Base-by-base conservation (phyloP, 352 stramenopile genomes). In the Thraustochytrium sp. region DNA sequence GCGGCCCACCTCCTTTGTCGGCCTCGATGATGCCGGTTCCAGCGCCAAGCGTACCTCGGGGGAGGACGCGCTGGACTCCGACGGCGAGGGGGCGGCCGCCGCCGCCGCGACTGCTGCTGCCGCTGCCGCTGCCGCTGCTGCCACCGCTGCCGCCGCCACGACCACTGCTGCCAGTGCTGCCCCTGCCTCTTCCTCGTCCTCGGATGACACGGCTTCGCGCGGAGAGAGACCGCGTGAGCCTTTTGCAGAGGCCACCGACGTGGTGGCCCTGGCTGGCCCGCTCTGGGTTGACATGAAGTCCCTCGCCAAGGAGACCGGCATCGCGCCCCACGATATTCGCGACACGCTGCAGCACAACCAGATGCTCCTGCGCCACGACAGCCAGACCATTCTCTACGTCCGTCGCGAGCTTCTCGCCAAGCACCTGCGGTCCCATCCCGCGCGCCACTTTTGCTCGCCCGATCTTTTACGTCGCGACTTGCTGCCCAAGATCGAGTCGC, bases 341-440 rank as follows among this genome's bases (percentile, higher is more conserved):
- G 68, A 80, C 53, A 80, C 68, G 11, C 53, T 80, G 26, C 68
- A 51, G 29, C 31, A 61, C 31, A 80, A 80, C 68, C 76, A 80
- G 21, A 61, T 80, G 48, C 11, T 80, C 18, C 23, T 80, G n/a
- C 34, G 53, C 4, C 48, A 65, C 49, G 68, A 72, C 37, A 64
- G 46, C 18, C 68, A 72, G 44, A 61, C 63, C 48, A 72, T 80
- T 13, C 26, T 80, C n/a, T 63, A 80, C 53, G 34, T 80, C 23
- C 31, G 68, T 8, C 42, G 49, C 26, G 65, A 62, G 49, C 16
- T 62, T 13, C 46, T 77, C 9, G 65, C 42, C 29, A 77, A 62
- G 34, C 65, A 77, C 46, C 46, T 55, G 21, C 59, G 59, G 26
- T 16, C 59, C 16, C 59, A 72, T 13, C 59, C 59, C 16, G 40